Evolutionary conservation across 331 rosid species (phyloP).

Genomic region (Cydonia oblonga): DNA sequence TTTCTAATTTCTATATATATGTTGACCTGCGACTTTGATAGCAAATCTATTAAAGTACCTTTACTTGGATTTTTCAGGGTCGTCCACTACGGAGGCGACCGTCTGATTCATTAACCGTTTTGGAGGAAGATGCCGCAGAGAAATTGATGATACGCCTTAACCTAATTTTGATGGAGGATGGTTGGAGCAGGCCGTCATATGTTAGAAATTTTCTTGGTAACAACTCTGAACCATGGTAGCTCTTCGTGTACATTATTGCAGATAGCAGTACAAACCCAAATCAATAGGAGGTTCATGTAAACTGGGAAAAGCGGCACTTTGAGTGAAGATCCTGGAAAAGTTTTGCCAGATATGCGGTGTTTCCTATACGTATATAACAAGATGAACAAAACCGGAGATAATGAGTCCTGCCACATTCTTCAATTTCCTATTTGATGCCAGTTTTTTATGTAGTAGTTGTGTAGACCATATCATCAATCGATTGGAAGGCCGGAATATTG

Average conservation of each 20-base stretch:
- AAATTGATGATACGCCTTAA: too few species aligned
- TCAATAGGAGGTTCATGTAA: not conserved
- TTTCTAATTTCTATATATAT: too few species aligned
- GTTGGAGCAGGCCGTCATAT: constrained; percentile 16
- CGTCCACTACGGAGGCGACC: too few species aligned
- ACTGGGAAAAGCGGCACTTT: not conserved
- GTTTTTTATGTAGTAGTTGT: too few species aligned
- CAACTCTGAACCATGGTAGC: constrained; percentile 82
- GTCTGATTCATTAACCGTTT: not conserved
- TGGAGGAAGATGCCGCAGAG: constrained; percentile 69
- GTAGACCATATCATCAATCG: too few species aligned
- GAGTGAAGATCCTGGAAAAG: not conserved
- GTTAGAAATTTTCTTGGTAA: constrained; percentile 36
- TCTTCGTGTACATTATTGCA: constrained; percentile 1
- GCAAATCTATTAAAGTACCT: not conserved
- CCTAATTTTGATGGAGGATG: constrained; percentile 37
- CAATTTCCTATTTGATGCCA: too few species aligned
- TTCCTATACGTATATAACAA: not conserved
- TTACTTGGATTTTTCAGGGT: too few species aligned
- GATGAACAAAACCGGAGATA: too few species aligned
- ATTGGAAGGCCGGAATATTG: too few species aligned
- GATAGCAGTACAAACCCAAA: not conserved
- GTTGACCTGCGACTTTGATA: too few species aligned
- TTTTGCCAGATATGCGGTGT: not conserved
- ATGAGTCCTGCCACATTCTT: too few species aligned